Conservation (phyloP, 2,329 filamentous ascomycete species). For the Purpureocillium takamizusanense region DNA sequence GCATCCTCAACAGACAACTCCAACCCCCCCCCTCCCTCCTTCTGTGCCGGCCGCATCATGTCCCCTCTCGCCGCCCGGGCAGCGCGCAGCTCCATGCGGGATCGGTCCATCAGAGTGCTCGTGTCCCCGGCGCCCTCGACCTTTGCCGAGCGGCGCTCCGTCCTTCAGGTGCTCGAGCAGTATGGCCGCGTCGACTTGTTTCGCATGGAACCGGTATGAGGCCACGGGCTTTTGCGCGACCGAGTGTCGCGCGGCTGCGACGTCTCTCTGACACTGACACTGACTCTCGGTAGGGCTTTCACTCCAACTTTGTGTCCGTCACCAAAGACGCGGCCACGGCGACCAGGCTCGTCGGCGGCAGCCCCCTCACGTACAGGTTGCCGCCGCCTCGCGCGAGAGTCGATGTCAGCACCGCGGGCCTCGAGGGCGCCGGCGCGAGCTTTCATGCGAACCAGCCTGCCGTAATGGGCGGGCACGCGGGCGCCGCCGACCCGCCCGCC, state of each 20-base stretch:
- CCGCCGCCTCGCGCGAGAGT: constrained; percentile 17
- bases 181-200: constrained; percentile 43
- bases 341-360: constrained; percentile 26
- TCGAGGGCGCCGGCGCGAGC: constrained; percentile 12
- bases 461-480: constrained; percentile 2
- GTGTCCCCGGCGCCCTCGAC: constrained; percentile 42
- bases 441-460: constrained; percentile 1
- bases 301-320: constrained; percentile 41
- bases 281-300: constrained; percentile 26
- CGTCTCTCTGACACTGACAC: not conserved
- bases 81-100: constrained; percentile 12
- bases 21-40: no score
- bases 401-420: constrained; percentile 23
- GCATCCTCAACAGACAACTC: no score
- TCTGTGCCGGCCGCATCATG: constrained; percentile 4
- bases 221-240: no score
- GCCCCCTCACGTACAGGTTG: constrained; percentile 39
- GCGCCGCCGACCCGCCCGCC: not conserved
- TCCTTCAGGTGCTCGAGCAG: constrained; percentile 41
- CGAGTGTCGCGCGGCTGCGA: not conserved
- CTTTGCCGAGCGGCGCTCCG: constrained; percentile 45
- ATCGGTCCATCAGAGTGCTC: constrained; percentile 37
- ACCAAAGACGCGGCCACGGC: constrained; percentile 31
- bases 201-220: constrained; percentile 22
- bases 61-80: constrained; percentile 5